Conservation (phyloP, 352 stramenopile species). For the Globisporangium nodosum region DNA sequence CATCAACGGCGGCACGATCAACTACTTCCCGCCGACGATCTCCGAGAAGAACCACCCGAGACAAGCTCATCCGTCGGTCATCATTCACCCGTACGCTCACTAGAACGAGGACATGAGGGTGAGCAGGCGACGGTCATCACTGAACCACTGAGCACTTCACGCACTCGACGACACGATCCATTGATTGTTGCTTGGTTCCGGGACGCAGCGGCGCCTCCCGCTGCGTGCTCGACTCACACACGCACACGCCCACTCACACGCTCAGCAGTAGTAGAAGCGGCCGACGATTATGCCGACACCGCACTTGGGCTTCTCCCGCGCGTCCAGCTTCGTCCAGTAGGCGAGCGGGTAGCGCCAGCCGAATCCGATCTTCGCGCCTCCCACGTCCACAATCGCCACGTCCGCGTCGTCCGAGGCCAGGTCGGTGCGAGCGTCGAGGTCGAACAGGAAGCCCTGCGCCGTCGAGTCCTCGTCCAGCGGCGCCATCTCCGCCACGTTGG, state of each 20-base stretch:
- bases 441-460: slow-evolving; percentile 7
- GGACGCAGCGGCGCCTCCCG: neutral
- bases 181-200: neutral
- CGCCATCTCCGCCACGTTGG: neutral
- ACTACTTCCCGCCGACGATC: slow-evolving; percentile 58
- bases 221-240: neutral
- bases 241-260: neutral
- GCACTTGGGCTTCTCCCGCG: neutral
- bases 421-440: neutral
- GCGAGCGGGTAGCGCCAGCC: slow-evolving; percentile 14
- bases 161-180: neutral
- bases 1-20: slow-evolving; percentile 49
- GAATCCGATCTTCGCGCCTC: slow-evolving; percentile 8
- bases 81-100: slow-evolving; percentile 53
- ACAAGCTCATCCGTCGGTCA: slow-evolving; percentile 63
- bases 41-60: slow-evolving; percentile 56
- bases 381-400: neutral
- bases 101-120: slow-evolving; percentile 13
- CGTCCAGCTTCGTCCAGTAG: slow-evolving; percentile 10
- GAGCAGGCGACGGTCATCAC: neutral
- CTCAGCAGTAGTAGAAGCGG: slow-evolving; percentile 13
- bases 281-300: slow-evolving; percentile 1
- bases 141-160: neutral
- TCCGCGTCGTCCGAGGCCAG: neutral
- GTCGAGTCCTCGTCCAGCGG: neutral